Evolutionary conservation across 139 green algal genomes (phyloP).

Genomic region (Micractinium conductrix): DNA sequence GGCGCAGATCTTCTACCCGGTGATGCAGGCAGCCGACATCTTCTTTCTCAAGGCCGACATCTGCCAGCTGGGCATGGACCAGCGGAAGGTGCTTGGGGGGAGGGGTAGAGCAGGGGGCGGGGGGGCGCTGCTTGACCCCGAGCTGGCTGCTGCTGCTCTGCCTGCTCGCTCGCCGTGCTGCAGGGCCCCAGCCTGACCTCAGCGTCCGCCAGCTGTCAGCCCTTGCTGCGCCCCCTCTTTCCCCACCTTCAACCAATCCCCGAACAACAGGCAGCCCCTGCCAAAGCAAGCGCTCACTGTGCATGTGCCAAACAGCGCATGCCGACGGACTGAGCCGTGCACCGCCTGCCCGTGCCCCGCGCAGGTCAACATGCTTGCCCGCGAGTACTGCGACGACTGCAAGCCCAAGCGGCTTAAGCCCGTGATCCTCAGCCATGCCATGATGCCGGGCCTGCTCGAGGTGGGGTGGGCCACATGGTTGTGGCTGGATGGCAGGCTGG

Average conservation of each 20-base stretch:
- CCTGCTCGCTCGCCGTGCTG: too few species aligned
- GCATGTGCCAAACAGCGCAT: neutral
- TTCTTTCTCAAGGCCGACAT: constrained; percentile 99
- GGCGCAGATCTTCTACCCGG: constrained; percentile 99
- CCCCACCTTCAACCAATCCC: too few species aligned
- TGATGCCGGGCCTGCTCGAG: constrained; percentile 93
- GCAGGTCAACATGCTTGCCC: constrained; percentile 93
- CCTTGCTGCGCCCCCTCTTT: too few species aligned
- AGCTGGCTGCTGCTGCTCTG: too few species aligned
- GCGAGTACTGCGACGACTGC: constrained; percentile 94
- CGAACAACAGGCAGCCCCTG: too few species aligned
- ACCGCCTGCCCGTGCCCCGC: neutral
- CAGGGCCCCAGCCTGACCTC: too few species aligned
- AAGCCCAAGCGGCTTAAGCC: constrained; percentile 95
- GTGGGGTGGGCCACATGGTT: too few species aligned
- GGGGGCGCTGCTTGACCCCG: too few species aligned
- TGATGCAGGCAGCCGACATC: constrained; percentile 99
- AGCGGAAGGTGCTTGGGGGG: constrained; percentile 83
- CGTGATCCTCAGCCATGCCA: constrained; percentile 96
- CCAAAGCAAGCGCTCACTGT: too few species aligned
- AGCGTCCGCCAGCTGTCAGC: too few species aligned
- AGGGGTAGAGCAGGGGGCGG: too few species aligned
- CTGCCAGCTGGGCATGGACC: constrained; percentile 99
- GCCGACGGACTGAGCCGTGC: neutral
- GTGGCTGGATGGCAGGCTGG: too few species aligned